Conservation (phyloP, 331 rosid species). For the Malus hybrid region DNA sequence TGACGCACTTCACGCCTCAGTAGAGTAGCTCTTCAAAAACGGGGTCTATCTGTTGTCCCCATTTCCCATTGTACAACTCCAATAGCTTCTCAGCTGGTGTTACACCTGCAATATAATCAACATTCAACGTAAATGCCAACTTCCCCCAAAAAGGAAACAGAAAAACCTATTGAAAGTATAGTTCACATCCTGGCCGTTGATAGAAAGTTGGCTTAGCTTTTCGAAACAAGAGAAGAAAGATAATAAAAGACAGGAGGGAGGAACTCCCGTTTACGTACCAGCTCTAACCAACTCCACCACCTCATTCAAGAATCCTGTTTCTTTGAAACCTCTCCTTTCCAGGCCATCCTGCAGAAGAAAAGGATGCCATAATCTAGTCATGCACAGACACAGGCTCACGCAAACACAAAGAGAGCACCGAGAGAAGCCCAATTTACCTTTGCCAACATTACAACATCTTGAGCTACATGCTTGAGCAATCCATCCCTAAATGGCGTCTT, state of each 20-base stretch:
- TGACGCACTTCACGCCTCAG: slow-evolving; percentile 30
- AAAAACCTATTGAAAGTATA: not conserved
- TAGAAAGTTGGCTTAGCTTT: not conserved
- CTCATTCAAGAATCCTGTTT: slow-evolving; percentile 78
- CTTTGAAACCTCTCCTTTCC: slow-evolving; percentile 94
- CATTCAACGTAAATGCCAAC: not conserved
- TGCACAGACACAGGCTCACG: not conserved
- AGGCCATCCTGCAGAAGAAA: slow-evolving; percentile 63
- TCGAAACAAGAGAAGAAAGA: not conserved
- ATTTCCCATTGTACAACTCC: slow-evolving; percentile 71
- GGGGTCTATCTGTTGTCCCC: slow-evolving; percentile 76
- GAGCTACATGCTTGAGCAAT: slow-evolving; percentile 82
- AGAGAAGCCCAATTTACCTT: slow-evolving; percentile 41
- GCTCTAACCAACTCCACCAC: slow-evolving; percentile 80
- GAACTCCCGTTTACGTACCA: slow-evolving; percentile 34
- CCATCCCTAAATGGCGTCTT: slow-evolving; percentile 94
- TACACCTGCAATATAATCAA: slow-evolving; percentile 42
- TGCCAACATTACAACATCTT: slow-evolving; percentile 76
- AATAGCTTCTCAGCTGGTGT: slow-evolving; percentile 90
- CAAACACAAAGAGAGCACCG: not conserved
- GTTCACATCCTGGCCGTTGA: not conserved
- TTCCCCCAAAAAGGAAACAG: not conserved
- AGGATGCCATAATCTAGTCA: not conserved
- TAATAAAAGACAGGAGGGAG: not conserved
- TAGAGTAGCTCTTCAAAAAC: slow-evolving; percentile 88